phyloP scores from a whole-genome alignment of 2,329 filamentous ascomycete genomes.

The Ophiocordyceps camponoti-rufipedis region DNA sequence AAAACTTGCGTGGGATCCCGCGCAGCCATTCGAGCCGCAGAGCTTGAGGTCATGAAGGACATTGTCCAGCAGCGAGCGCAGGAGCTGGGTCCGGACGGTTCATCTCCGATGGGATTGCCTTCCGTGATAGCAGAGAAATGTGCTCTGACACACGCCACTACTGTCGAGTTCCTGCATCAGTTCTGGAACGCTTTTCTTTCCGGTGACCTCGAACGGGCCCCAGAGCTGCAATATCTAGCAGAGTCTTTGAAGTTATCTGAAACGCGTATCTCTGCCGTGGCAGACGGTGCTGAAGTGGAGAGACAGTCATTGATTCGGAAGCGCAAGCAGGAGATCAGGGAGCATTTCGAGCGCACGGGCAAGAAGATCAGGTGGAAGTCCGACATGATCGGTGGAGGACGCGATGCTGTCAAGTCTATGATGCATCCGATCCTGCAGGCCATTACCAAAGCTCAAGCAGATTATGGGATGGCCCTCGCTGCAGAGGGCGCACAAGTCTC shows the following conservation, averaged over 20 bases:
- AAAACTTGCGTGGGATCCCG: constrained; percentile 49
- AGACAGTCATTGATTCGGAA: constrained; percentile 47
- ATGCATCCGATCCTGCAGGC: constrained; percentile 58
- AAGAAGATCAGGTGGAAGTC: constrained; percentile 55
- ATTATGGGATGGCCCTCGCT: constrained; percentile 53
- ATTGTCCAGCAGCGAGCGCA: constrained; percentile 43
- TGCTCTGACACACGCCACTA: constrained; percentile 68
- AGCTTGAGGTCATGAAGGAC: constrained; percentile 46
- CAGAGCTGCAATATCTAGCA: constrained; percentile 63
- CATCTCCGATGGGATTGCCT: constrained; percentile 34
- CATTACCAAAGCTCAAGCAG: constrained; percentile 48
- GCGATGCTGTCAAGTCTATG: constrained; percentile 55
- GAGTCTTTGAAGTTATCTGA: constrained; percentile 65
- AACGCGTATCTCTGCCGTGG: constrained; percentile 64
- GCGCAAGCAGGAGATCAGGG: constrained; percentile 51
- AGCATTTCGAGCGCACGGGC: constrained; percentile 52
- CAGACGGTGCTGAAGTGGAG: constrained; percentile 60
- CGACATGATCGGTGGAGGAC: constrained; percentile 54
- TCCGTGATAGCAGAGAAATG: constrained; percentile 39
- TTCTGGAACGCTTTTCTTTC: constrained; percentile 91
- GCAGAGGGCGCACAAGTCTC: constrained; percentile 37
- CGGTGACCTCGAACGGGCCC: constrained; percentile 62
- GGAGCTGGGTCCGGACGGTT: constrained; percentile 32
- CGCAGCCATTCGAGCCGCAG: constrained; percentile 43
- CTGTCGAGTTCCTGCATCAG: constrained; percentile 88